Base-by-base conservation (phyloP, 1,139 yeast genomes). In the Kazachstania sp. region DNA sequence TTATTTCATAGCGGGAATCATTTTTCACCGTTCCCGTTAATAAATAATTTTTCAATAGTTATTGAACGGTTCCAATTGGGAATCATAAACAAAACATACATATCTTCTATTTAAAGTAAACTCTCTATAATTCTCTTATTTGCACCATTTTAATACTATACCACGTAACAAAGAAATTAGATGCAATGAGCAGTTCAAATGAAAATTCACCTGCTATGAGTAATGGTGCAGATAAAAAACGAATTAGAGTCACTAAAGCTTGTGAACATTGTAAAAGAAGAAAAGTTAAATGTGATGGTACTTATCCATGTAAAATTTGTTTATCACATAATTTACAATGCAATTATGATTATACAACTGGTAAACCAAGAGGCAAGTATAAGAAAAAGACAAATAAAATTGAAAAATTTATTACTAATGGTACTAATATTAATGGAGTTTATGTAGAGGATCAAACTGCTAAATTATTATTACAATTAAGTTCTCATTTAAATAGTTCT, bases 241-340 rank as follows among this genome's bases (percentile, higher is more conserved):
- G 40, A n/a, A 4, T 45, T 7, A 38, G 48, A 30, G 48, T 45
- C 3, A 37, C 29, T 2, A 45, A 39, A 26, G 48, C 48, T 13
- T 45, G 48, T 20, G 43, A 38, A 9, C 13, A 12, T n/a, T 45
- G 48, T n/a, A 45, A 38, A 28, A 38, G 38, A 35, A 38, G 48
- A 12, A 45, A 45, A 28, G 44, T 45, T 5, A 45, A 45, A 30
- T 45, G 48, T 39, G 43, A 45, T 30, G 48, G 48, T 3, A 13
- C 4, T 3, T 9, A 34, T 11, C 48, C 45, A 16, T 45, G 48
- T n/a, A 16, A 20, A 11, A 45, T 34, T 12, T 45, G 48, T 35
- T 3, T 35, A 2, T 39, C 35, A 29, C 43, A 45, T 28, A n/a
- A 9, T n/a, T 13, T 29, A 4, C 16, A 13, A 30, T 45, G 48